A percentile compares a stretch with the other conserved stretches of the same genome.
phyloP scores from a whole-genome alignment of 2,329 filamentous ascomycete genomes.

The Fusarium irregulare region DNA sequence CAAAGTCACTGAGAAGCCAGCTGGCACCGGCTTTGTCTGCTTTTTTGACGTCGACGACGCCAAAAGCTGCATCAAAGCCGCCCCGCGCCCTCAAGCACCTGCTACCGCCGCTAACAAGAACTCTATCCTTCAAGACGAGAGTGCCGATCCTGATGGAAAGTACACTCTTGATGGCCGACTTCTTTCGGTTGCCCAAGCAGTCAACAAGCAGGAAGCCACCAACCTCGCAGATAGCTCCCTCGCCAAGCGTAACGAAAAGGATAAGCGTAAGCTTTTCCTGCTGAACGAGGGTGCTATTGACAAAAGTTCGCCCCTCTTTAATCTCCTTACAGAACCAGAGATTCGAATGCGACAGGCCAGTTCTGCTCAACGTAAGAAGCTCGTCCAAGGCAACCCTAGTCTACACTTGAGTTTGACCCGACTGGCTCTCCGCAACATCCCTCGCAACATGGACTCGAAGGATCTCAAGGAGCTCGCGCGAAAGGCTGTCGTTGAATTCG shows the following conservation, averaged over 20 bases:
- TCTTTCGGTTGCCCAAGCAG: slow-evolving; percentile 84
- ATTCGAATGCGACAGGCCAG: slow-evolving; percentile 90
- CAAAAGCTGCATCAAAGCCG: slow-evolving; percentile 77
- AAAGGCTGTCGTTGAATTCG: slow-evolving; percentile 93
- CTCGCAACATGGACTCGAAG: slow-evolving; percentile 83
- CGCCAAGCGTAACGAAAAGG: slow-evolving; percentile 74
- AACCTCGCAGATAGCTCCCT: slow-evolving; percentile 78
- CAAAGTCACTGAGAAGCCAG: slow-evolving; percentile 83
- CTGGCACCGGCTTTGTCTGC: slow-evolving; percentile 94
- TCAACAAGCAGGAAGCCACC: slow-evolving; percentile 83
- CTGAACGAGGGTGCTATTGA: slow-evolving; percentile 87
- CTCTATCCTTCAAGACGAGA: slow-evolving; percentile 89
- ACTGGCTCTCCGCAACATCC: slow-evolving; percentile 91
- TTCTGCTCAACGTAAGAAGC: slow-evolving; percentile 84
- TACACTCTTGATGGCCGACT: slow-evolving; percentile 94
- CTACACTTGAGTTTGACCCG: slow-evolving; percentile 90
- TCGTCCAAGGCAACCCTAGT: slow-evolving; percentile 91
- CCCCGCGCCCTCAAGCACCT: slow-evolving; percentile 68
- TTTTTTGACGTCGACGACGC: slow-evolving; percentile 84
- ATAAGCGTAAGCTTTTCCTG: slow-evolving; percentile 91
- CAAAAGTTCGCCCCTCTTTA: slow-evolving; percentile 79
- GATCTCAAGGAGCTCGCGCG: slow-evolving; percentile 91
- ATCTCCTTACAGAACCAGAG: slow-evolving; percentile 80
- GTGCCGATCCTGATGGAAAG: slow-evolving; percentile 80
- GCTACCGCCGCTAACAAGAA: slow-evolving; percentile 72